Conservation (phyloP, 2,329 filamentous ascomycete species). For the Aspergillus ochraceus region DNA sequence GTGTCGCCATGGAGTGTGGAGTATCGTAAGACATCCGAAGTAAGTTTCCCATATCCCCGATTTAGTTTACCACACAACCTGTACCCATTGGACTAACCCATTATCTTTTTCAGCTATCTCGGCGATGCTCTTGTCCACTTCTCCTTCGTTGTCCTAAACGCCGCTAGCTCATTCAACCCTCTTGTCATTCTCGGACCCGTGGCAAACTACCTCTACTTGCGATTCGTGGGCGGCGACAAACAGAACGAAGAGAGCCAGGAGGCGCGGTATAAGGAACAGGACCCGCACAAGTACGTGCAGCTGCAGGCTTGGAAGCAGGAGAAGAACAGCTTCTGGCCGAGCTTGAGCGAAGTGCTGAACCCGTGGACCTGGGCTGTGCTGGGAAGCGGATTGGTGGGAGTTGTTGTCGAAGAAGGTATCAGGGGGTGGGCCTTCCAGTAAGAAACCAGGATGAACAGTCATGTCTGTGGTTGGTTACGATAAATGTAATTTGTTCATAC, state of each 20-base stretch:
- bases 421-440: slow-evolving; percentile 11
- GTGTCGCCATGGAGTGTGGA: slow-evolving; percentile 60
- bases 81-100: neutral
- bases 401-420: slow-evolving; percentile 46
- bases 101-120: slow-evolving; percentile 51
- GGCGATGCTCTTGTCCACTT: slow-evolving; percentile 60
- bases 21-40: slow-evolving; percentile 63
- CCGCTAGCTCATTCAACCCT: slow-evolving; percentile 56
- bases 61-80: too few species aligned
- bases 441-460: neutral
- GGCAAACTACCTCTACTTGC: slow-evolving; percentile 60
- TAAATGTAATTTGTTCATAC: neutral
- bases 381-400: slow-evolving; percentile 51
- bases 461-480: neutral
- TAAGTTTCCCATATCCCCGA: slow-evolving; percentile 36
- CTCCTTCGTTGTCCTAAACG: slow-evolving; percentile 60
- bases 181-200: slow-evolving; percentile 56
- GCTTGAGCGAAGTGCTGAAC: slow-evolving; percentile 50
- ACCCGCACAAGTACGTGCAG: slow-evolving; percentile 54
- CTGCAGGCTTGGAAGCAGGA: slow-evolving; percentile 53
- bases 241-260: slow-evolving; percentile 55
- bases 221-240: slow-evolving; percentile 57
- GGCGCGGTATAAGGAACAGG: slow-evolving; percentile 52
- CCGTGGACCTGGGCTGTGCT: slow-evolving; percentile 58
- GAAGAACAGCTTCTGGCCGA: slow-evolving; percentile 64